Conservation (phyloP, 2,329 filamentous ascomycete species). For the Cercospora canescens region DNA sequence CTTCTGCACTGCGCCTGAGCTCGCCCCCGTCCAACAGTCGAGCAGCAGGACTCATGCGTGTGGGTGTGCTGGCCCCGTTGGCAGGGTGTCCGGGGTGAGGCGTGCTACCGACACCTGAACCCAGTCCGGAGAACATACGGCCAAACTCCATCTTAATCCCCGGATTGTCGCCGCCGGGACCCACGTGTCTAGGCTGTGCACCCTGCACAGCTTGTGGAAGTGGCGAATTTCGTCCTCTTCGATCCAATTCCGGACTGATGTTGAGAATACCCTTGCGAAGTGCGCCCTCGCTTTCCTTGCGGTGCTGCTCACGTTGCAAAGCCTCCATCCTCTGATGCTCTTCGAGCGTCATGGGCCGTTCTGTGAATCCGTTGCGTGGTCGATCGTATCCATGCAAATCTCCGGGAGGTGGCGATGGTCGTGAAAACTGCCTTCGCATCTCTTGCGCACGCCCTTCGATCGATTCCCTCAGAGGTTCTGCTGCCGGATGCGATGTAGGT, state of each 20-base stretch:
- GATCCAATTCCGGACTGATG: constrained; percentile 70
- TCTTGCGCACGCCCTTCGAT: constrained; percentile 32
- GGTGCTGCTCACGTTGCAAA: constrained; percentile 48
- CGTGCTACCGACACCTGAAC: constrained; percentile 63
- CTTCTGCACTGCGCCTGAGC: constrained; percentile 24
- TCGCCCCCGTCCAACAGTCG: constrained; percentile 33
- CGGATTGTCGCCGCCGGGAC: constrained; percentile 72
- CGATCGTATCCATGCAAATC: constrained; percentile 26
- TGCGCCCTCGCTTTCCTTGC: constrained; percentile 42
- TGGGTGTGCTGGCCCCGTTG: constrained; percentile 57
- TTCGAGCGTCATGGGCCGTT: constrained; percentile 38
- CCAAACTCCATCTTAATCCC: constrained; percentile 95
- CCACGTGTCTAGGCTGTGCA: constrained; percentile 76
- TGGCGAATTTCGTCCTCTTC: constrained; percentile 81
- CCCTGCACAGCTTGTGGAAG: constrained; percentile 92
- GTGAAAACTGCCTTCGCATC: constrained; percentile 30
- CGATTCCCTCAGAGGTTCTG: constrained; percentile 33
- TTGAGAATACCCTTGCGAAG: constrained; percentile 65
- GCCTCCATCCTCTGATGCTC: constrained; percentile 51
- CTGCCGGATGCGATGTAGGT: constrained; percentile 25
- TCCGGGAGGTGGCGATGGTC: constrained; percentile 28
- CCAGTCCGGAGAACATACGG: constrained; percentile 93
- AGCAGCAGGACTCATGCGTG: constrained; percentile 37
- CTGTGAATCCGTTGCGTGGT: constrained; percentile 34
- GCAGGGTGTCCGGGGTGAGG: constrained; percentile 47